These are phyloP conservation scores for Arthrobotrys megalospora DNA, from an alignment of 2,329 filamentous ascomycete genomes.

Conservation along the genomic window DNA sequence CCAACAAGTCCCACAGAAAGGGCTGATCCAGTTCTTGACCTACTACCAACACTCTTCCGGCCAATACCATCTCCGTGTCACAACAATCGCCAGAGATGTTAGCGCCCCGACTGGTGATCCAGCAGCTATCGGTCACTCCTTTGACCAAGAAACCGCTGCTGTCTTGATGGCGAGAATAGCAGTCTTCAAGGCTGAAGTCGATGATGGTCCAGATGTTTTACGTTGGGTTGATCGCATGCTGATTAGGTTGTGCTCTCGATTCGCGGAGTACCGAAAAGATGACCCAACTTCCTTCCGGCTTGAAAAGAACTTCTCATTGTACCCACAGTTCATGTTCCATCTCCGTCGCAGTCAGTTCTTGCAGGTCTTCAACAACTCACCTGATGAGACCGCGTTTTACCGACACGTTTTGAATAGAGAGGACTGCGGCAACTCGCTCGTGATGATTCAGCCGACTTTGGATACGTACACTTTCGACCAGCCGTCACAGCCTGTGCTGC, in stretches of 20 bases:
- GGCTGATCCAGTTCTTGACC: slow-evolving; percentile 97
- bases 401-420: slow-evolving; percentile 97
- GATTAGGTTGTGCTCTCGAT: slow-evolving; percentile 93
- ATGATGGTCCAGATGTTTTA: slow-evolving; percentile 97
- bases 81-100: slow-evolving; percentile 89
- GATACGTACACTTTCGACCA: slow-evolving; percentile 98
- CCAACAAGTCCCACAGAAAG: slow-evolving; percentile 84
- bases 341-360: slow-evolving; percentile 96
- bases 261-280: slow-evolving; percentile 98
- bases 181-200: slow-evolving; percentile 98
- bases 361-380: slow-evolving; percentile 99
- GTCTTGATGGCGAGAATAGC: slow-evolving; percentile 99
- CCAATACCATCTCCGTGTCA: slow-evolving; percentile 95
- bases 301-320: slow-evolving; percentile 99
- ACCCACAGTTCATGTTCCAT: slow-evolving; percentile 99
- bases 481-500: slow-evolving; percentile 89
- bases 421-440: slow-evolving; percentile 93
- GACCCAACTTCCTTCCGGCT: slow-evolving; percentile 96
- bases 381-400: slow-evolving; percentile 99
- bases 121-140: slow-evolving; percentile 88
- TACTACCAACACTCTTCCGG: slow-evolving; percentile 98
- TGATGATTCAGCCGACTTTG: slow-evolving; percentile 98
- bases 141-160: slow-evolving; percentile 97
- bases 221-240: slow-evolving; percentile 99
- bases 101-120: slow-evolving; percentile 85